Conservation (phyloP, 1,284 basidiomycete genomes). For the Cystobasidium slooffiae region DNA sequence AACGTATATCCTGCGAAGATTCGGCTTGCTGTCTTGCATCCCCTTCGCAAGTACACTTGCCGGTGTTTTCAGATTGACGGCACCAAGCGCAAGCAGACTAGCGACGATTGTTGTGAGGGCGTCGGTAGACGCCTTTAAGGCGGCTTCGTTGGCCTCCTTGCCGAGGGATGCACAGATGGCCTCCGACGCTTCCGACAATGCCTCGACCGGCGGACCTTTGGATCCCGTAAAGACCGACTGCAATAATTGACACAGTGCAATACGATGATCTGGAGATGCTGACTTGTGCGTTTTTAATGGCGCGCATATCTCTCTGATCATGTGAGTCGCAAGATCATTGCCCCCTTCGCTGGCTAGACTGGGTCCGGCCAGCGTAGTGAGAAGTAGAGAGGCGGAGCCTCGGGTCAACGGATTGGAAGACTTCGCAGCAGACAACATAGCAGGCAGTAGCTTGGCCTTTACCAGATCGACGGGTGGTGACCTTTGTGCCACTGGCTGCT, state of each 20-base stretch:
- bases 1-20: conserved; percentile 64
- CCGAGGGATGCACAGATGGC: conserved; percentile 66
- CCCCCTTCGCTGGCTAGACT: conserved; percentile 35
- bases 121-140: conserved; percentile 64
- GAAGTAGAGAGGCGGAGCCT: conserved; percentile 65
- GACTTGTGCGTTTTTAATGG: conserved; percentile 82
- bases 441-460: conserved; percentile 69
- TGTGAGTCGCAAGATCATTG: conserved; percentile 54
- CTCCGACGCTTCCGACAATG: background rate
- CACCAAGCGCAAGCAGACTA: conserved; percentile 35
- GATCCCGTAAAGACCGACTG: conserved; percentile 58
- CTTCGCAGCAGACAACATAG: conserved; percentile 73
- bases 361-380: conserved; percentile 63
- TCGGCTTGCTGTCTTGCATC: conserved; percentile 60
- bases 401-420: conserved; percentile 73
- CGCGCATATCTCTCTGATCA: conserved; percentile 69
- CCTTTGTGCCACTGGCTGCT: background rate
- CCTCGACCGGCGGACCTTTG: background rate
- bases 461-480: conserved; percentile 48
- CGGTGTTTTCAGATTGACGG: background rate
- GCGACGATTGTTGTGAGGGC: conserved; percentile 67
- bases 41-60: conserved; percentile 53
- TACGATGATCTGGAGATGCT: conserved; percentile 80
- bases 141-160: conserved; percentile 75
- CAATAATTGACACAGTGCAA: conserved; percentile 77